A percentile compares a stretch with the other conserved stretches of the same genome.
Conservation (phyloP, 148 eudicot genomes). For the Vaccinium macrocarpon region DNA sequence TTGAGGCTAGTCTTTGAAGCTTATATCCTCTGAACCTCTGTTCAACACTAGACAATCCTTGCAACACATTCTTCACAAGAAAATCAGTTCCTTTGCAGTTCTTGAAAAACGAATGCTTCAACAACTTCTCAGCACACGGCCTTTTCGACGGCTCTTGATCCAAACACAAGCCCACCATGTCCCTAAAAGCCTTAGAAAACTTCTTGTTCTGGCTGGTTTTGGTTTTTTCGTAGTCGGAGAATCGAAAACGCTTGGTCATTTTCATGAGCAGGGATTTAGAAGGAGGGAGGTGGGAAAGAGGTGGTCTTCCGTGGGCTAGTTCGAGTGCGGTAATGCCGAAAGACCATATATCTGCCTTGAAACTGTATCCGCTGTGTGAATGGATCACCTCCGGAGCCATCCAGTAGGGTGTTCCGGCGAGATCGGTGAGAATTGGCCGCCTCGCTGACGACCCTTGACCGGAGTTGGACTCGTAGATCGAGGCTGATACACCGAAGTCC, state of each 20-base stretch:
- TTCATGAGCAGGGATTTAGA: constrained; percentile 64
- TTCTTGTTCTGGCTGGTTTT: constrained; percentile 29
- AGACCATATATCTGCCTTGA: constrained; percentile 82
- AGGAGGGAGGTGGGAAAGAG: constrained; percentile 66
- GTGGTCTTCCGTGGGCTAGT: constrained; percentile 73
- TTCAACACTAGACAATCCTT: constrained; percentile 64
- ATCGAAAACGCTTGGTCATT: constrained; percentile 55
- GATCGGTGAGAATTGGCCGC: constrained; percentile 36
- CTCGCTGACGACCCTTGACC: not conserved
- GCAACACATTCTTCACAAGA: constrained; percentile 54
- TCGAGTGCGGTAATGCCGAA: constrained; percentile 76
- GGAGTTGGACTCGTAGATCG: constrained; percentile 47
- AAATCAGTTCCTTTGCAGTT: constrained; percentile 50
- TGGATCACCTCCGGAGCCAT: constrained; percentile 88
- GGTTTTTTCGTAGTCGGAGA: constrained; percentile 52
- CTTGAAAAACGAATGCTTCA: constrained; percentile 72
- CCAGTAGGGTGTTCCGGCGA: constrained; percentile 80
- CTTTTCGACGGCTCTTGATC: constrained; percentile 75
- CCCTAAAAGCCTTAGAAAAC: constrained; percentile 63
- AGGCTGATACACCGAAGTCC: constrained; percentile 77
- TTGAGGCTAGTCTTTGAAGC: constrained; percentile 28
- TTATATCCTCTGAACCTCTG: constrained; percentile 45
- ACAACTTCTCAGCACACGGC: constrained; percentile 67
- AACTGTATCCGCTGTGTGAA: constrained; percentile 59
- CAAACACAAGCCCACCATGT: constrained; percentile 69